Evolutionary conservation across 2,329 filamentous ascomycete species (phyloP).

Genomic region (Aspergillus persii): DNA sequence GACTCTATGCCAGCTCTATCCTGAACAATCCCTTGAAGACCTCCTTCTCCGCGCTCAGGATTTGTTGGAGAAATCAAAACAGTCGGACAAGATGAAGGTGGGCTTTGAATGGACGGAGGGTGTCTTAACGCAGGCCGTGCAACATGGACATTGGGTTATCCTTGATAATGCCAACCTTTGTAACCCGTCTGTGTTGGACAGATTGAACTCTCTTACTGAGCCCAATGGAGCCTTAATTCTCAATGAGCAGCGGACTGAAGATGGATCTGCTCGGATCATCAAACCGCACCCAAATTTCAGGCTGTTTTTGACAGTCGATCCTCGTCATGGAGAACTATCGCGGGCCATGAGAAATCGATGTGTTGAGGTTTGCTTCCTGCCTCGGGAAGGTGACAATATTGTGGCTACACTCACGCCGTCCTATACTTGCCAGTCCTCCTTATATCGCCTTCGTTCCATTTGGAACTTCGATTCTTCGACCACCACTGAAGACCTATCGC

Average conservation of each 20-base stretch:
- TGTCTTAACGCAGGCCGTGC: conserved; percentile 80
- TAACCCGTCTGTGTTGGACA: conserved; percentile 88
- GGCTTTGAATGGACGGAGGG: conserved; percentile 97
- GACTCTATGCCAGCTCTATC: conserved; percentile 41
- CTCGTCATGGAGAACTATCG: conserved; percentile 87
- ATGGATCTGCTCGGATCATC: conserved; percentile 77
- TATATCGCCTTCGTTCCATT: conserved; percentile 40
- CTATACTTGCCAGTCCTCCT: conserved; percentile 38
- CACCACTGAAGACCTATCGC: conserved; percentile 11
- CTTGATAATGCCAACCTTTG: conserved; percentile 97
- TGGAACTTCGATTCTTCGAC: conserved; percentile 23
- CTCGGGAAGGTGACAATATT: conserved; percentile 30
- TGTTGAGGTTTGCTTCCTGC: conserved; percentile 77
- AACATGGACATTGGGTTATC: conserved; percentile 86
- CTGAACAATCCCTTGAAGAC: conserved; percentile 47
- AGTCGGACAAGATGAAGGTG: conserved; percentile 62
- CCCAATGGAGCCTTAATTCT: conserved; percentile 83
- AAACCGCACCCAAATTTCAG: conserved; percentile 82
- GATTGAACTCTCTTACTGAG: conserved; percentile 90
- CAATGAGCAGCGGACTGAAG: conserved; percentile 83
- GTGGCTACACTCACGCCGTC: conserved; percentile 24
- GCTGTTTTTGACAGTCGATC: conserved; percentile 90
- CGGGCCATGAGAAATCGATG: conserved; percentile 95
- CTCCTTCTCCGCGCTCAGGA: conserved; percentile 51
- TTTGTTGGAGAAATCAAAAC: conserved; percentile 54